Evolutionary conservation across 2,329 filamentous ascomycete species (phyloP), one percentile per base, ranked within the genome.

Genomic region (Arthrinium puccinioides): DNA sequence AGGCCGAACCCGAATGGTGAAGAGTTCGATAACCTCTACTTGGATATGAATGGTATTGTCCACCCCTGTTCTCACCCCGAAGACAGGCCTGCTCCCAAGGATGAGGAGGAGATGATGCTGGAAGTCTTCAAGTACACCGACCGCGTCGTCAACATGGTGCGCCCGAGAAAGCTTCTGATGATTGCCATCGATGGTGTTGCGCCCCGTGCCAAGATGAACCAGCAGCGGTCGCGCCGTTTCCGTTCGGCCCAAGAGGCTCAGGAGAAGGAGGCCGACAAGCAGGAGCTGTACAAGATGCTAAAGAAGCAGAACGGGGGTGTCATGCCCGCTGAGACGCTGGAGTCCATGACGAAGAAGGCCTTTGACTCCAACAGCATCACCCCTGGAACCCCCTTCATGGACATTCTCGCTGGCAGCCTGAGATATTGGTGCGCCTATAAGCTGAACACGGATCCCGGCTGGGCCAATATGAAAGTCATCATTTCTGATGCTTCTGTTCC

Each of bases 41-140:
- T 98, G 45, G 92, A 98, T 56, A 97, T 98, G 90, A 98, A 98
- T 62, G 94, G 92, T 59, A 98, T 98, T 49, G 92, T 98, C 25
- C 92, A 98, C 69, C 94, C 94, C 21, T 98, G 92, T 66, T 95
- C 90, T 32, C 92, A 98, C 65, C 92, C 92, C 1, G 92, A 98
- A 61, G 90, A 97, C 55, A 79, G 80, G 45, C 88, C 92, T 2
- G 79, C 92, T 4, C 92, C 92, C 9, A 84, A 83, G 54, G 90
- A 92, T 43, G 92, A 98, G 67, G 87, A 94, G 60, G 92, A 97
- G 66, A 98, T 98, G 92, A 98, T 98, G 92, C 61, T 96, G 52
- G 94, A 94, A 56, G 82, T 98, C 44, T 98, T 98, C 71, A 87
- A 84, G 57, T 98, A 98, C 63, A 98, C 92, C n/a, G 89, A 98